Evolutionary conservation across 2,329 filamentous ascomycete genomes (phyloP), one percentile per base, ranked within the genome.

Genomic region (Phoma sp.): DNA sequence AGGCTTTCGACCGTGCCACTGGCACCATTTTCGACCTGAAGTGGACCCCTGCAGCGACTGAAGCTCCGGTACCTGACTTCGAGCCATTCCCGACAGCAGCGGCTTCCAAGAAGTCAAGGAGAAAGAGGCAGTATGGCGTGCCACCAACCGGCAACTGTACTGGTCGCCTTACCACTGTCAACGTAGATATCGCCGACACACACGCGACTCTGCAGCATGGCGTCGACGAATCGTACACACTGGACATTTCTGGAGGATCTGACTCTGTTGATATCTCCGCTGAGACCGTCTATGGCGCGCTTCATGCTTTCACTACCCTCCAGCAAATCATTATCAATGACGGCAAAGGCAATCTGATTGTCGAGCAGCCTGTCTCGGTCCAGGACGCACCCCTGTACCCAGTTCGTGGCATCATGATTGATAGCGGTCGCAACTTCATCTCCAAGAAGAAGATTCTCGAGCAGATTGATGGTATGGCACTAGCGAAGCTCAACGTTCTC

Each of bases 301-400:
- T 84, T 9, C 81, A 83, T 62, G 82, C 82, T 8, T 80, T 84
- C 59, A 83, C 80, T 18, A 84, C 82, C n/a, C 71, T 84, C 47
- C 82, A 84, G 69, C 82, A 84, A 62, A 71, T 84, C 39, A 68
- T 84, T 61, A 83, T 84, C 62, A 77, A 74, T 2, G 75, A 81
- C 44, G 77, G 76, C 29, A 59, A 67, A 2, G 74, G 76, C 24
- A 74, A 75, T 13, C 62, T 83, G 55, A 72, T 82, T 11, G 71
- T 84, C 37, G 82, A 84, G 65, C 78, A 83, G 62, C 80, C 82
- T 4, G 82, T 84, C 36, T 71, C 70, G 18, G 80, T 84, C 57
- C 57, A 75, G 37, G 82, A 84, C 62, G 66, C 72, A 6, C 82
- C 82, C 3, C 72, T 82, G 24, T 84, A 82, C 62, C 77, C 81